Evolutionary conservation across 2,329 filamentous ascomycete genomes (phyloP), one percentile per base, ranked within the genome.

Genomic region (Trichoderma sp.): DNA sequence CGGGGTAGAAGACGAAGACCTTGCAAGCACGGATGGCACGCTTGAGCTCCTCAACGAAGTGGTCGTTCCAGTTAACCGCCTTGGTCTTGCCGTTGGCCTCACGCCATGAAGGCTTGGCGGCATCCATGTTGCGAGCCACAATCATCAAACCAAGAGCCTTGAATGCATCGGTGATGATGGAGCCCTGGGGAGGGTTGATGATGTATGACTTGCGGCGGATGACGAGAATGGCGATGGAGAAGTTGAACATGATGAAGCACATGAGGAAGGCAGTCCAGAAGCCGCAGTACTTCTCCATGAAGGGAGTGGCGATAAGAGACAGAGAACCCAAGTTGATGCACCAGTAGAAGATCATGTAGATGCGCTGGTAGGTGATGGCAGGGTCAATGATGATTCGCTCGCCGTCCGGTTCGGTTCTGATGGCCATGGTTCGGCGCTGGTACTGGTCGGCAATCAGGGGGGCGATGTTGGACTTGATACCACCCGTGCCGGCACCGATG

Each of bases 291-390:
- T 86, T 81, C 77, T 94, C 91, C 81, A 92, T 85, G 76, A 88
- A 89, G 1, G 88, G 88, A 0, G 89, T 92, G 7, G 86, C 88
- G 73, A 93, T 84, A 66, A 87, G 82, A 0, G 87, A 91, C 7
- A 94, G 82, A 1, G 89, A 87, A n/a, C 91, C 91, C 19, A 93
- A 73, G 78, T 93, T 93, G 76, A 93, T 92, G 79, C 88, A 90
- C 77, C 85, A 84, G 79, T 92, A 92, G 81, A 92, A 92, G 75
- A 92, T 86, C 88, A 89, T 91, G 82, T 91, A 92, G 71, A 92
- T 88, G 59, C 88, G 84, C 74, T 90, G 87, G 71, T 89, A 86
- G 1, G 90, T 92, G 67, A 91, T 82, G 49, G 86, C 83, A 0
- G 89, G 89, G 73, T 92, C 89, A 31, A 91, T 85, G 72, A 92